Evolutionary conservation across 495 filamentous ascomycete species (phyloP), one percentile per base, ranked within the genome.

Genomic region (Talaromyces thailandensis): DNA sequence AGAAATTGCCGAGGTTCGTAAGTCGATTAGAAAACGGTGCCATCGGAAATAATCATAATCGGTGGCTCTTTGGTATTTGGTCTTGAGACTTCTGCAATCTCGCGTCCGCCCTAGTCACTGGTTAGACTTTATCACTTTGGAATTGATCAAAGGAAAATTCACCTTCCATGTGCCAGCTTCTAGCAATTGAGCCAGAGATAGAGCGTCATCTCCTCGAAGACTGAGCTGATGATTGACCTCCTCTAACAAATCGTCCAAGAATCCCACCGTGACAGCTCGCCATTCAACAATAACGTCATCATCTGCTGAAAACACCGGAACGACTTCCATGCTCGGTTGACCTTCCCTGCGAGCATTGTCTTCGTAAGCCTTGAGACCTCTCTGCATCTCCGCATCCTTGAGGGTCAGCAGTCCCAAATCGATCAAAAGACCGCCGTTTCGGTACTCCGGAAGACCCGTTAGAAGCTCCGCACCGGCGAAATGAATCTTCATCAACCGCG

Each of bases 51-150:
- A 65, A 98, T 97, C 78, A 96, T 88, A 68, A 98, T 98, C 4
- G 94, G 94, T 21, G 95, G 92, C 69, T 93, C 91, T 76, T 95
- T 96, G 48, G 95, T 98, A 69, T 97, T 97, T 6, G 94, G 94
- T 64, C 94, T 81, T 61, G 90, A 95, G 58, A 97, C 90, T 75
- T 97, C 95, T 48, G 94, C 94, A 64, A 98, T 87, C 77, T 98
- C 94, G 70, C 94, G 85, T 62, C 94, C 94, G 69, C 93, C 95
- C 94, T 97, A 64, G 28, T 14, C 12, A 56, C 6, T 31, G 50
- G 63, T 82, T 71, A 81, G 68, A 48, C 65, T 48, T 48, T n/a
- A 50, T 67, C 51, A 60, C 62, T 63, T 53, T 18, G 52, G 25
- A 62, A 40, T 25, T 31, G 32, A 6, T n/a, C n/a, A n/a, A 24